Evolutionary conservation across 2,329 filamentous ascomycete genomes (phyloP), one percentile per base, ranked within the genome.

Genomic region (Trichoderma semiorbis): DNA sequence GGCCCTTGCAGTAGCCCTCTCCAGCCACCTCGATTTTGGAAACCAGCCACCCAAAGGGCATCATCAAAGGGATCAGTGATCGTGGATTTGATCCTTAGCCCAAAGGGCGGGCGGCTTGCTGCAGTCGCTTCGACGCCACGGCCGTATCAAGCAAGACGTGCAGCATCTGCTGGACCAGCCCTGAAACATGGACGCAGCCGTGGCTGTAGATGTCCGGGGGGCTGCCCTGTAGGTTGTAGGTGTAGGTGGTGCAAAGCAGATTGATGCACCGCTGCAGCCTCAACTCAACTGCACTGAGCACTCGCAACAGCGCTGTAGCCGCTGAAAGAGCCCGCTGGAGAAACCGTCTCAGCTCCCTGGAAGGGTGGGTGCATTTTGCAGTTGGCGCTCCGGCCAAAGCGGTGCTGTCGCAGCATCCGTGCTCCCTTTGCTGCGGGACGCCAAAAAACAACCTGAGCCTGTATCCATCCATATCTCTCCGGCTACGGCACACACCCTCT

Each of bases 21-120:
- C 79, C 79, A 81, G 79, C 78, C 78, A 76, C 79, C 76, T 74
- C 73, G 75, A 78, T 81, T 80, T 18, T 74, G 74, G 74, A 57
- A 73, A 65, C 73, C 72, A 71, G 58, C 47, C 63, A 66, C 65
- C 67, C 61, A 66, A 43, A 58, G 34, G 43, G 28, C 66, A 60
- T 69, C 36, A 34, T 47, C 66, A 61, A 69, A 69, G 55, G 39
- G 64, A 67, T 67, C 39, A 39, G 18, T 39, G 16, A 18, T 39
- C 24, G 28, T 30, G 21, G 39, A 24, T 39, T 39, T 24, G 32
- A 24, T 53, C n/a, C 47, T 53, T 24, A 12, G 47, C 21, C 43
- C n/a, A 39, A 61, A 69, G 57, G 39, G 39, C 39, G 57, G 67
- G 43, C 64, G 64, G 64, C 43, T 57, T 39, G 64, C 64, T 67